Evolutionary conservation across 1,139 yeast species (phyloP).

Genomic region (Hanseniaspora gamundiae): DNA sequence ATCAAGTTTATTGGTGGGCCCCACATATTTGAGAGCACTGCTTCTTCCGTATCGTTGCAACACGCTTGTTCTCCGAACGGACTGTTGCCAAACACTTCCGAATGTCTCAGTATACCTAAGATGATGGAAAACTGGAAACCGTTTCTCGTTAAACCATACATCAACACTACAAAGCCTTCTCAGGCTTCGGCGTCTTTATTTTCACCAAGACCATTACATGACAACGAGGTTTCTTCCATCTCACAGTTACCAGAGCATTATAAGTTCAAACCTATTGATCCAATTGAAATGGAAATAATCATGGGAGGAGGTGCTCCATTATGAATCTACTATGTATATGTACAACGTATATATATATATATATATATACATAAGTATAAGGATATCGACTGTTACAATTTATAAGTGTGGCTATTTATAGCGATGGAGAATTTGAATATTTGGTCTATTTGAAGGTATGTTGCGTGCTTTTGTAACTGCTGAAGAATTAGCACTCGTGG

Average conservation of each 20-base stretch:
- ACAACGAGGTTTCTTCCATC: slow-evolving; percentile 37
- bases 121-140: slow-evolving; percentile 12
- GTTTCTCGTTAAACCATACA: slow-evolving; percentile 26
- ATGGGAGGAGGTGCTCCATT: slow-evolving; percentile 59
- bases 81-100: slow-evolving; percentile 4
- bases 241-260: slow-evolving; percentile 58
- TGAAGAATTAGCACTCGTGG: slow-evolving; percentile 42
- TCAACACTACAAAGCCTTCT: slow-evolving; percentile 6
- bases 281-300: slow-evolving; percentile 59
- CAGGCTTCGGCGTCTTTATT: no score
- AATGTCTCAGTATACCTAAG: slow-evolving; percentile 2
- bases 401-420: slow-evolving; percentile 18
- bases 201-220: slow-evolving; percentile 16
- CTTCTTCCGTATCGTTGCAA: background rate
- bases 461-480: slow-evolving; percentile 30
- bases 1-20: slow-evolving; percentile 4
- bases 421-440: slow-evolving; percentile 18
- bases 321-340: background rate
- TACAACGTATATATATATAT: background rate
- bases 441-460: slow-evolving; percentile 8
- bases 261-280: slow-evolving; percentile 50
- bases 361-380: background rate
- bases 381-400: background rate
- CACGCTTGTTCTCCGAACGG: slow-evolving; percentile 6
- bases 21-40: slow-evolving; percentile 2